Base-by-base conservation (phyloP, 352 stramenopile species). In the Phytophthora uliginosa region DNA sequence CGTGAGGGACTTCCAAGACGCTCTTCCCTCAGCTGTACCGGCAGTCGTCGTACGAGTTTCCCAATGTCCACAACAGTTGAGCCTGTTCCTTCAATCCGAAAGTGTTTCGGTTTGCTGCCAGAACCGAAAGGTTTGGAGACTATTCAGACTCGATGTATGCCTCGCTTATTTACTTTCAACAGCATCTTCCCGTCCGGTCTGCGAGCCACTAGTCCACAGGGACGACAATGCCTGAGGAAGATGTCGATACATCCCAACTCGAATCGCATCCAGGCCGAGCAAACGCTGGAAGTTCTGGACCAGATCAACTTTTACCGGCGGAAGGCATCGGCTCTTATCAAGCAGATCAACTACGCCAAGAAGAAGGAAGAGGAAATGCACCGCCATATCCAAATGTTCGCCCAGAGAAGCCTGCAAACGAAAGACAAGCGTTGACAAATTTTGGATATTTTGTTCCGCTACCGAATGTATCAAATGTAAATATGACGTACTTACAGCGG, bases 341-440 rank as follows among this genome's bases (percentile, higher is more conserved):
- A 90, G 31, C 89, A 91, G 53, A 93, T 93, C 78, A 78, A 77
- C 24, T 66, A 81, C 18, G 85, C 77, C 33, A 88, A 84, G 63
- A 76, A 74, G 42, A 93, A 93, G 47, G 78, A 93, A 66, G 78
- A 90, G 22, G 82, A 89, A 45, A 86, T 91, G 81, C 84, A 84
- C 56, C 78, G 79, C 1, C 83, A 91, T 13, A 91, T 93, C 69
- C 83, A 91, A 60, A 66, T 73, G 12, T 84, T 93, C 34, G 84
- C 85, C 9, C 82, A 89, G 38, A 76, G 78, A 63, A 90, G 76
- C 50, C 67, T 91, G 13, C 77, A 89, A 28, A 58, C 52, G 7
- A 77, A 74, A 69, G 57, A 59, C 38, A 73, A 71, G 45, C 60
- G 71, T 22, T 73, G 59, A 60, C 24, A 73, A 20, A 3, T 26